These are phyloP conservation scores for Arxiozyma bovina DNA, from an alignment of 1,139 yeast species.

Conservation along the genomic window DNA sequence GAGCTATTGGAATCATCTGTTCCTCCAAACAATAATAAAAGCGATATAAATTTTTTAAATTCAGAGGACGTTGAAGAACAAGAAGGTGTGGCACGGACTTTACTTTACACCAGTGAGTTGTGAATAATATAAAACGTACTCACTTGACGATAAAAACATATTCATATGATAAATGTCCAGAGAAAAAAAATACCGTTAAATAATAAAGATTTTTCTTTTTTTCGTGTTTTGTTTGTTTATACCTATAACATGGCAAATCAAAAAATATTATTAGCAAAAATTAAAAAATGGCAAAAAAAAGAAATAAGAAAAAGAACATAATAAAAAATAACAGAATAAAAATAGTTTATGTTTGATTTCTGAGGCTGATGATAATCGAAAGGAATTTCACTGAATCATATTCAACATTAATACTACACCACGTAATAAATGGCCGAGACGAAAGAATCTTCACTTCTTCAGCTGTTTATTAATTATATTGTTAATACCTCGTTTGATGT, in stretches of 20 bases:
- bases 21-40: neutral
- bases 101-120: neutral
- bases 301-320: too few relatives aligned
- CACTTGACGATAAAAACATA: neutral
- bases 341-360: neutral
- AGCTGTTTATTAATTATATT: too few relatives aligned
- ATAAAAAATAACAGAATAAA: too few relatives aligned
- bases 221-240: neutral
- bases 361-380: neutral
- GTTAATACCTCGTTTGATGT: neutral
- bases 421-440: neutral
- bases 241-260: too few relatives aligned
- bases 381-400: neutral
- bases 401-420: neutral
- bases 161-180: neutral
- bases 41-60: neutral
- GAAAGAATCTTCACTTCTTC: too few relatives aligned
- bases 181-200: neutral
- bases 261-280: too few relatives aligned
- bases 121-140: neutral
- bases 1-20: constrained; percentile 1
- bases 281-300: neutral
- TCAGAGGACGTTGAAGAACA: neutral
- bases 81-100: neutral
- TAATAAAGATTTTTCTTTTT: too few relatives aligned